Percentiles rank a stretch among this genome's conserved stretches.
phyloP scores from a whole-genome alignment of 78 protist species.

The Mantamonas sphyraenae region DNA sequence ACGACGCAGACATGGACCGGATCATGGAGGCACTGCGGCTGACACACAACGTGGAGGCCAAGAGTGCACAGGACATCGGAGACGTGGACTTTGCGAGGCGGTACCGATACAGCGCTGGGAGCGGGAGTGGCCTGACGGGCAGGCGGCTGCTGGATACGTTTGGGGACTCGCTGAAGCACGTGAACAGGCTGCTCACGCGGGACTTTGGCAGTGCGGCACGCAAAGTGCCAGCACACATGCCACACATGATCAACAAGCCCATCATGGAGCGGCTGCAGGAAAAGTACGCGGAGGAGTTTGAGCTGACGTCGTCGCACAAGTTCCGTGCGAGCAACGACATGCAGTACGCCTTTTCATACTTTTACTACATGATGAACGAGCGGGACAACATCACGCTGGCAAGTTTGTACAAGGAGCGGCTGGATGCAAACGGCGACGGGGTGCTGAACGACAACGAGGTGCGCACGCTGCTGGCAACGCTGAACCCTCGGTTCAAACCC shows the following conservation, averaged over 20 bases:
- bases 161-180: conserved; percentile 56
- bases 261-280: conserved; percentile 67
- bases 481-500: not conserved
- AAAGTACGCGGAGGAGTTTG: conserved; percentile 53
- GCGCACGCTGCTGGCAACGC: conserved; percentile 22
- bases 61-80: no score
- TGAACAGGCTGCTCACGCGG: conserved; percentile 53
- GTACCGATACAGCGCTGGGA: no score
- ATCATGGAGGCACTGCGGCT: no score
- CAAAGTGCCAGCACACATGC: conserved; percentile 93
- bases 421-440: conserved; percentile 63
- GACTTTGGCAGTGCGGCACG: conserved; percentile 61
- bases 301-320: conserved; percentile 64
- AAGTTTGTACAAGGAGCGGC: conserved; percentile 17
- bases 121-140: not conserved
- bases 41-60: no score
- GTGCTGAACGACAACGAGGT: conserved; percentile 44
- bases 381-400: not conserved
- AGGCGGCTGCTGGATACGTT: conserved; percentile 26
- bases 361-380: conserved; percentile 66
- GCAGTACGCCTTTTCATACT: conserved; percentile 87
- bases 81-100: no score
- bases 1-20: no score
- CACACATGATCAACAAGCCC: conserved; percentile 75
- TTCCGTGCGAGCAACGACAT: conserved; percentile 65